Evolutionary conservation across 73 alveolate species (phyloP), one percentile per base, ranked within the genome.

Genomic region (Effrenium voratum): DNA sequence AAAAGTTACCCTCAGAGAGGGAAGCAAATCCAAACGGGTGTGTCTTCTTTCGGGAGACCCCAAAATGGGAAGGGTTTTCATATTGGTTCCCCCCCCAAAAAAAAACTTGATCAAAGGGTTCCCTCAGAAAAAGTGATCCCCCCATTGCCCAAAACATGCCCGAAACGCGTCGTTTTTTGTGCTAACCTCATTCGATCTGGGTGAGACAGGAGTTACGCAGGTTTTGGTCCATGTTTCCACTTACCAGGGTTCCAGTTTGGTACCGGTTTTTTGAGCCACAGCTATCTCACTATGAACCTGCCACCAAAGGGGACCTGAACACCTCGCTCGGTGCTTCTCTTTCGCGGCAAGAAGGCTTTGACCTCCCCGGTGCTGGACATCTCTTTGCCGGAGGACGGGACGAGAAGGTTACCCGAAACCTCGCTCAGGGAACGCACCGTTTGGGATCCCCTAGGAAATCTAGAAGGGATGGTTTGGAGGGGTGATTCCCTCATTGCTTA

Each of bases 351-450:
- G 34, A 16, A 88, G 96, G 96, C 72, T 30, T 73, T 63, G 45
- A 12, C 45, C 38, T 66, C 96, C 46, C 52, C 96, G 55, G 96
- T 88, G 96, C 8, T 88, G 70, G 96, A 88, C 86, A 41, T 88
- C 40, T 44, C 73, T 49, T 75, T 88, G 15, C 96, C 96, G 8
- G 70, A 47, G 92, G 92, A 19, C 13, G 26, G 26, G 63, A 19
- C 63, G 63, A 52, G 26, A 19, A 12, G 63, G 63, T 52, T 8
- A 19, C 8, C 8, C 63, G 63, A 52, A 8, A 19, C 26, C 26
- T 19, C 26, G 19, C 8, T 8, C 63, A 52, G 26, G 26, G 63
- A 19, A 8, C 63, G 63, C 26, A 19, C 63, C 26, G 19, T 19
- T 12, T 19, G 19, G 63, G 63, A 19, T 19, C 63, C 26, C 63